Percentiles rank a stretch among this genome's conserved stretches.
Evolutionary conservation across 2,329 filamentous ascomycete species (phyloP).

Genomic region (Ceratocystis huliohia): DNA sequence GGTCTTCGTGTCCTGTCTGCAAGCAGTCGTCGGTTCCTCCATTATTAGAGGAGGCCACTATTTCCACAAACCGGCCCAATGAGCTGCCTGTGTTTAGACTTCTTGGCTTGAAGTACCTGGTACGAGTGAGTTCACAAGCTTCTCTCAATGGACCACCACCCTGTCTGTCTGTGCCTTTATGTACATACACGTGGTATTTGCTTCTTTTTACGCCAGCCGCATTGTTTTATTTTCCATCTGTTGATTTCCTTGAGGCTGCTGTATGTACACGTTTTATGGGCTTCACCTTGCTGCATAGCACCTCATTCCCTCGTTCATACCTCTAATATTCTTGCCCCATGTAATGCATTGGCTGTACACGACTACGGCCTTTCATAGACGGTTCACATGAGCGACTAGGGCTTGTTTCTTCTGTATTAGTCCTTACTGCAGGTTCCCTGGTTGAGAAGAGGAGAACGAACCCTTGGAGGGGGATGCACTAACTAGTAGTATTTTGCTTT

Average conservation of each 20-base stretch:
- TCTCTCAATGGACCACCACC: neutral
- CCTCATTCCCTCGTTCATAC: too few relatives aligned
- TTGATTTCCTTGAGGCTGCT: neutral
- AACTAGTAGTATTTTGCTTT: neutral
- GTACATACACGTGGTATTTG: neutral
- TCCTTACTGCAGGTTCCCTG: neutral
- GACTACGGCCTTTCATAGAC: neutral
- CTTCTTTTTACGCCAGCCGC: neutral
- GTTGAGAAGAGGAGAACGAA: neutral
- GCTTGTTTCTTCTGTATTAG: neutral
- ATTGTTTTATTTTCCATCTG: neutral
- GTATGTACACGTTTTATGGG: neutral
- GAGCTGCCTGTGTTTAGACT: neutral
- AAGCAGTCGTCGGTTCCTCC: neutral
- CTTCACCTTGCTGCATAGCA: neutral
- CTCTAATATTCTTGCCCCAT: neutral
- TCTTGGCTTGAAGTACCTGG: neutral
- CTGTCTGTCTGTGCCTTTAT: neutral
- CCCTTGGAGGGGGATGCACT: neutral
- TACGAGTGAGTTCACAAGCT: neutral
- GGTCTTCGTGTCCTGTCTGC: neutral
- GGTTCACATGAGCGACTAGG: neutral
- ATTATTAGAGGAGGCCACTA: neutral
- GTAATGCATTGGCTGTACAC: neutral
- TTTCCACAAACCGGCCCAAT: neutral